Base-by-base conservation (phyloP, 2,329 filamentous ascomycete species). In the Annulohypoxylon truncatum region DNA sequence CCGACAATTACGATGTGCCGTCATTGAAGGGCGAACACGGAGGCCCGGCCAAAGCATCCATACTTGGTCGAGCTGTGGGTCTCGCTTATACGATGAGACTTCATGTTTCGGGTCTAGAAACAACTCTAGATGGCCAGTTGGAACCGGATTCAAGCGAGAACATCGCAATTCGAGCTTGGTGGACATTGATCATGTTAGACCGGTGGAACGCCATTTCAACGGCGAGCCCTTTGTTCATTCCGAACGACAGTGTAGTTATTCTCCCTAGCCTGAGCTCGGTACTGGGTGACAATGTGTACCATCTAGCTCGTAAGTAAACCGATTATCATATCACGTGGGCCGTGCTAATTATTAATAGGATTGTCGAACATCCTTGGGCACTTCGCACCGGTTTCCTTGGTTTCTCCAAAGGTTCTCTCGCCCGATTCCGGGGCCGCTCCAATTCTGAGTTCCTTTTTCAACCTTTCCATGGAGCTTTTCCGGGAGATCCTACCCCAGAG, bases 131-230 rank as follows among this genome's bases (percentile, higher is more conserved):
- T 55, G 77, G 79, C 3, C 82, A 85, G 4, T 76, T 80, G 8
- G 86, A 90, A 55, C 73, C 80, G 2, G 88, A 92, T 73, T 85
- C 85, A 18, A 87, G 90, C 46, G 87, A 89, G 52, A 86, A 87
- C 15, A 79, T 92, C 3, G 84, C 85, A 1, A 81, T 89, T 53
- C 85, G 89, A 44, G 85, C 90, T 15, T 93, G 91, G 91, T 92
- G 89, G 88, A 87, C 88, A 12, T 79, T 93, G 31, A 85, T 92
- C 47, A 84, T 91, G 67, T 84, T 93, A 68, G 91, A 93, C 73
- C 85, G 90, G 13, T 93, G 90, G 89, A 88, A 92, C 74, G 89
- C 91, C 3, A 84, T 88, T n/a, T 89, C 87, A 20, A 90, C 86
- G 3, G 87, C 86, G 10, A 87, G 84, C 66, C 87, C 89, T 2